A percentile compares a stretch with the other conserved stretches of the same genome.
phyloP scores from a whole-genome alignment of 352 stramenopile genomes.

The Pythium phragmiticola region DNA sequence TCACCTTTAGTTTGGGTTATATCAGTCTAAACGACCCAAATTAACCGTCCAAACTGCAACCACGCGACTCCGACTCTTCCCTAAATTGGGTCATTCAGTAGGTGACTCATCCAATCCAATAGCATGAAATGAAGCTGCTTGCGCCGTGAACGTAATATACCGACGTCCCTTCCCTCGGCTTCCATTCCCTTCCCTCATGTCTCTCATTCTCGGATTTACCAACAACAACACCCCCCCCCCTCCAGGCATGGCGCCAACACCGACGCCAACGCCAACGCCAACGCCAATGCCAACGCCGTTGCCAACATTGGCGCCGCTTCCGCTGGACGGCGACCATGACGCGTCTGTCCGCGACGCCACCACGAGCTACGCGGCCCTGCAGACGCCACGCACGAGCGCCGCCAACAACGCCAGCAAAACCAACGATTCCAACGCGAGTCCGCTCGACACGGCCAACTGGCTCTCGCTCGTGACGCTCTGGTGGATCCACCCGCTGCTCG shows the following conservation, averaged over 20 bases:
- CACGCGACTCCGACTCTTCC: too few species aligned
- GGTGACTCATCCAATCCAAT: too few species aligned
- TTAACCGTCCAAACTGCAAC: too few species aligned
- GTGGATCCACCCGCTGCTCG: conserved; percentile 53
- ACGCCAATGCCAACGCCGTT: background rate
- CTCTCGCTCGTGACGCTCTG: conserved; percentile 51
- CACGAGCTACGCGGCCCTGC: conserved; percentile 10
- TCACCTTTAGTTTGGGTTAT: too few species aligned
- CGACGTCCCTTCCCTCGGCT: too few species aligned
- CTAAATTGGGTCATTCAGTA: too few species aligned
- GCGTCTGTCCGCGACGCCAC: background rate
- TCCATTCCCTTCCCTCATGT: background rate
- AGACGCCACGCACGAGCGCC: conserved; percentile 6
- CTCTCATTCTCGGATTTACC: background rate
- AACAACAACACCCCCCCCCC: background rate
- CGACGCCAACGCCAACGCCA: too few species aligned
- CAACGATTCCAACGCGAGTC: conserved; percentile 1
- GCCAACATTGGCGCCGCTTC: background rate
- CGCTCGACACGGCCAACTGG: conserved; percentile 26
- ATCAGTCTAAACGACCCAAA: too few species aligned
- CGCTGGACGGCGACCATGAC: background rate
- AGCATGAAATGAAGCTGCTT: too few species aligned
- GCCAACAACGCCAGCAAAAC: background rate
- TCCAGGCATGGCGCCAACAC: background rate
- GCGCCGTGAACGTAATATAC: too few species aligned